Evolutionary conservation across 1,284 basidiomycete species (phyloP).

Genomic region (Athelia sp.): DNA sequence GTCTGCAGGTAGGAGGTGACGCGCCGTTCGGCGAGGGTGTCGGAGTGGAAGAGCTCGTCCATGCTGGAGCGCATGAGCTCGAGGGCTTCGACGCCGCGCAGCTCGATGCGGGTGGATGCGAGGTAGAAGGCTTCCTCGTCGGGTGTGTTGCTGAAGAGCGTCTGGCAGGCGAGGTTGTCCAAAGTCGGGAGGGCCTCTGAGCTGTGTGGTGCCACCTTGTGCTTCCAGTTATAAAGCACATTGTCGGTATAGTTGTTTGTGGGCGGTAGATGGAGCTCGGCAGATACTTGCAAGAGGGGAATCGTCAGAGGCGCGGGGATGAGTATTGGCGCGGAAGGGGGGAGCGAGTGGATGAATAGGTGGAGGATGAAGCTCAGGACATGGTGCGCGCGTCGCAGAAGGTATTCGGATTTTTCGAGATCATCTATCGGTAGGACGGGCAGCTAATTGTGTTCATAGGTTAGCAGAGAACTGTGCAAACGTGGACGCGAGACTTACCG

Average conservation of each 20-base stretch:
- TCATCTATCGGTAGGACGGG: conserved; percentile 43
- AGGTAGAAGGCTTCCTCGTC: conserved; percentile 92
- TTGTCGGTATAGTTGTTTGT: conserved; percentile 92
- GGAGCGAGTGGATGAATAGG: conserved; percentile 82
- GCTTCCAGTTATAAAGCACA: conserved; percentile 87
- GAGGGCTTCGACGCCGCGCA: conserved; percentile 83
- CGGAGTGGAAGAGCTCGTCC: conserved; percentile 90
- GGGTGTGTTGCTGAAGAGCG: conserved; percentile 76
- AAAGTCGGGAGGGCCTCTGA: conserved; percentile 24
- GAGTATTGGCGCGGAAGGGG: conserved; percentile 42
- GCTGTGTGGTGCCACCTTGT: conserved; percentile 15
- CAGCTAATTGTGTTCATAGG: conserved; percentile 28
- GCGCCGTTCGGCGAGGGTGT: conserved; percentile 69
- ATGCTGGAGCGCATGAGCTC: conserved; percentile 84
- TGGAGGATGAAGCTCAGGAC: conserved; percentile 86
- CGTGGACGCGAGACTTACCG: conserved; percentile 35
- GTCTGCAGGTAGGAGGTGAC: conserved; percentile 70
- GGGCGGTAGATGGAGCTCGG: conserved; percentile 80
- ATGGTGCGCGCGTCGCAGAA: conserved; percentile 79
- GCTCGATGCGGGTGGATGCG: conserved; percentile 86
- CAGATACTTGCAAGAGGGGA: conserved; percentile 75
- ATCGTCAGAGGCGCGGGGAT: conserved; percentile 75
- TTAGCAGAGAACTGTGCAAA: conserved; percentile 2
- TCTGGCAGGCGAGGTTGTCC: conserved; percentile 58
- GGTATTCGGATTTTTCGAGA: conserved; percentile 54